phyloP scores from a whole-genome alignment of 139 green algal genomes.

The Pycnococcus provasolii region DNA sequence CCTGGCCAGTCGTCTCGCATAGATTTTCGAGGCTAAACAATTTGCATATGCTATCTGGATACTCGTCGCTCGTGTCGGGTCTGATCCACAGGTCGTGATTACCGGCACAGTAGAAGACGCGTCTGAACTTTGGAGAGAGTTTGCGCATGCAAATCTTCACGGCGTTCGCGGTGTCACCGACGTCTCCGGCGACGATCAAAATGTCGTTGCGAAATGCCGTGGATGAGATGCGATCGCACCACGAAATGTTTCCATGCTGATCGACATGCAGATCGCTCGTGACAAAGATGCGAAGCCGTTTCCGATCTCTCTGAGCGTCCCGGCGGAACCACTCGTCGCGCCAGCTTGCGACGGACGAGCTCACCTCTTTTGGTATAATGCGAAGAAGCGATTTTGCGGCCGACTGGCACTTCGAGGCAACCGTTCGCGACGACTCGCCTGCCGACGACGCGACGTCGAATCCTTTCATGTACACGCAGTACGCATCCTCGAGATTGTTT shows the following conservation, averaged over 20 bases:
- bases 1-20: slow-evolving; percentile 24
- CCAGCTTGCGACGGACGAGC: not conserved
- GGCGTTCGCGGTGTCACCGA: slow-evolving; percentile 28
- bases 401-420: too few relatives aligned
- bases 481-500: too few relatives aligned
- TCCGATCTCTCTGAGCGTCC: slow-evolving; percentile 1
- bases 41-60: slow-evolving; percentile 29
- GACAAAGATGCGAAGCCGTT: slow-evolving; percentile 6
- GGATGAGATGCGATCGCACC: slow-evolving; percentile 10
- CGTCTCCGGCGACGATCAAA: slow-evolving; percentile 35
- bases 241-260: slow-evolving; percentile 12
- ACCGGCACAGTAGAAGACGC: slow-evolving; percentile 36
- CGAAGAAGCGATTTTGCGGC: too few relatives aligned
- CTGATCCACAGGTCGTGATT: slow-evolving; percentile 41
- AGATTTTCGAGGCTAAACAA: slow-evolving; percentile 19
- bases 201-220: slow-evolving; percentile 11
- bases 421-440: too few relatives aligned
- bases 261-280: slow-evolving; percentile 17
- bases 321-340: not conserved
- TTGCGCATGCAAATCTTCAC: slow-evolving; percentile 7
- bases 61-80: slow-evolving; percentile 4
- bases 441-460: too few relatives aligned
- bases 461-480: too few relatives aligned
- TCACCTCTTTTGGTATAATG: too few relatives aligned
- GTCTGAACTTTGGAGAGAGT: slow-evolving; percentile 24